Conservation (phyloP, 225 moss, liverwort and hornwort genomes). For the Bryoerythrophyllum caledonicum region DNA sequence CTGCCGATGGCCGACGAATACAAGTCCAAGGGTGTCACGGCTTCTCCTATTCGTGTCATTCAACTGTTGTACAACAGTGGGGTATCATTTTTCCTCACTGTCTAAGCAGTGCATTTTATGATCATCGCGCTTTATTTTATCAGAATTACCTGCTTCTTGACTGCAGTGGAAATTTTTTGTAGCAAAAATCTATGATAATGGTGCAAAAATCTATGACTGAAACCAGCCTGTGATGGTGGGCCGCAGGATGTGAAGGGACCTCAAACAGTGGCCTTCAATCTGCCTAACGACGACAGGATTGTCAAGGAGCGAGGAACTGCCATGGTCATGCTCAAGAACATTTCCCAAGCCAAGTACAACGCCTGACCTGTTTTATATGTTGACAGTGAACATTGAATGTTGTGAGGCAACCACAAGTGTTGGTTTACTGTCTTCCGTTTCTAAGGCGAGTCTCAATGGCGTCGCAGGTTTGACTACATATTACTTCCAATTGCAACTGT, state of each 20-base stretch:
- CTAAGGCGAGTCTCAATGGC: constrained; percentile 8
- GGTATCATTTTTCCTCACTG: constrained; percentile 44
- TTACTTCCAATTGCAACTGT: constrained; percentile 81
- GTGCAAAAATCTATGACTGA: constrained; percentile 3
- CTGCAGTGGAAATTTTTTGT: constrained; percentile 2
- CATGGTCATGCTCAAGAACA: constrained; percentile 93
- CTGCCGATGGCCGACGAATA: constrained; percentile 77
- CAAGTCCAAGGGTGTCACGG: constrained; percentile 75
- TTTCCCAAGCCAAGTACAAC: constrained; percentile 88
- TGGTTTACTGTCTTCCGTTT: not conserved
- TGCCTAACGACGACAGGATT: constrained; percentile 95
- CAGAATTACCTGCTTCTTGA: constrained; percentile 5
- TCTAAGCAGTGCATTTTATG: not conserved
- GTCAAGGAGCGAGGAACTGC: constrained; percentile 91
- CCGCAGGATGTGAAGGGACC: constrained; percentile 91
- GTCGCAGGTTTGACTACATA: constrained; percentile 84
- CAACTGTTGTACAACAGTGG: constrained; percentile 90
- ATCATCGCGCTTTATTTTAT: not conserved
- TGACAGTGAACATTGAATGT: constrained; percentile 6
- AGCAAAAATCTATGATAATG: not conserved
- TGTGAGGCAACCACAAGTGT: not conserved
- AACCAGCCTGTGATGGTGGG: constrained; percentile 18
- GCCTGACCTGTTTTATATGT: constrained; percentile 18
- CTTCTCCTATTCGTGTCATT: constrained; percentile 96
- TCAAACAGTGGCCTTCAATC: constrained; percentile 96